Base-by-base conservation (phyloP, 2,329 filamentous ascomycete species). In the Scedosporium minutisporum region DNA sequence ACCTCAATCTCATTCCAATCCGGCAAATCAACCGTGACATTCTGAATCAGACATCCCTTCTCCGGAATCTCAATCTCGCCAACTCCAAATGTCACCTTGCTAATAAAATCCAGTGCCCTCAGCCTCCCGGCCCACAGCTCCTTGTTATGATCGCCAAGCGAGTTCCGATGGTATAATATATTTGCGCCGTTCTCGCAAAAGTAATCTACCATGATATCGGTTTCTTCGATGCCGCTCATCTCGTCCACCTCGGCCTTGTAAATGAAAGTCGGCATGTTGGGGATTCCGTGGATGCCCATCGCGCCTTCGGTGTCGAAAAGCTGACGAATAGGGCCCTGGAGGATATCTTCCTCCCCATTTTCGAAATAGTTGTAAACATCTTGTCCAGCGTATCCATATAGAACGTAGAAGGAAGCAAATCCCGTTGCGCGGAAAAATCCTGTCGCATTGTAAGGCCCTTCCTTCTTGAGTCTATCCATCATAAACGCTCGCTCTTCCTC, bases 241-340 rank as follows among this genome's bases (percentile, higher is more conserved):
- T 81, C 75, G 57, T 82, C 79, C 9, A 68, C 65, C 41, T 76
- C 72, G 0, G 78, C 75, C 65, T 82, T 81, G 68, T 82, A 81
- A 1, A 79, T 68, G 64, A 77, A 78, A 3, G 81, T 57, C 0
- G 80, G 80, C 67, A 80, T 77, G 42, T 73, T 65, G 1, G 80
- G 80, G 0, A 74, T 69, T 48, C 76, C 76, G 59, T 79, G 74
- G 55, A 68, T 66, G 9, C 72, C 72, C 65, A 69, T 69, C 23
- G 69, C 62, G 61, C 69, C 71, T 25, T 72, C 68, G 3, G 65
- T 60, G 33, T 70, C 66, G 33, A 73, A 68, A 9, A 70, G 67
- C 0, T 65, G 62, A 27, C 67, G 63, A 4, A 59, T 65, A 9
- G 51, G 69, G 25, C 46, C 65, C 55, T 25, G 64, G 41, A 66